phyloP scores from a whole-genome alignment of 441 rosid species.

The Gossypium laxum region DNA sequence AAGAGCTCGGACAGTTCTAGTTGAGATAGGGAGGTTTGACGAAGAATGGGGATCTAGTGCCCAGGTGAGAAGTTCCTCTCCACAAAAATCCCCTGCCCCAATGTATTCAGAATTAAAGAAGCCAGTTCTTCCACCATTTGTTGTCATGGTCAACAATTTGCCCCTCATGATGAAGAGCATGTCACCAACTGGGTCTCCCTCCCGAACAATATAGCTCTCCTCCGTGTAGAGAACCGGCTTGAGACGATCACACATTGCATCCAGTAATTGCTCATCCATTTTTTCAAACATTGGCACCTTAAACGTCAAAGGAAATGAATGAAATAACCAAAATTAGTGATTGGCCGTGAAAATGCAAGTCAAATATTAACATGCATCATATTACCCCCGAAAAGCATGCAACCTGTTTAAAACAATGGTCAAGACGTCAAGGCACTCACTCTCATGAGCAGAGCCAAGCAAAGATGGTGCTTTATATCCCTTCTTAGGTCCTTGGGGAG shows the following conservation, averaged over 20 bases:
- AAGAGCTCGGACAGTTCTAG: slow-evolving; percentile 52
- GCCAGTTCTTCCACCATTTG: slow-evolving; percentile 59
- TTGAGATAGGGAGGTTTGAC: slow-evolving; percentile 59
- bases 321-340: background rate
- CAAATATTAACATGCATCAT: background rate
- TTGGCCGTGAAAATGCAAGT: slow-evolving; percentile 1
- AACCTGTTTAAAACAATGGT: background rate
- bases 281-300: slow-evolving; percentile 66
- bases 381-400: background rate
- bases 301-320: slow-evolving; percentile 10
- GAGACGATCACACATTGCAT: slow-evolving; percentile 63
- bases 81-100: slow-evolving; percentile 63
- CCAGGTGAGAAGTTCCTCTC: slow-evolving; percentile 82
- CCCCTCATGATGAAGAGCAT: slow-evolving; percentile 85
- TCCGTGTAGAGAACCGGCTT: slow-evolving; percentile 64
- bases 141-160: slow-evolving; percentile 39
- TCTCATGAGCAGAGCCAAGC: slow-evolving; percentile 56
- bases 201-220: slow-evolving; percentile 56
- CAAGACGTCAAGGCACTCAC: slow-evolving; percentile 26
- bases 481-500: slow-evolving; percentile 67
- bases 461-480: slow-evolving; percentile 74
- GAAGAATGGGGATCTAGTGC: slow-evolving; percentile 59
- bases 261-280: slow-evolving; percentile 58
- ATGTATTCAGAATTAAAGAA: slow-evolving; percentile 48
- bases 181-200: slow-evolving; percentile 71